Conservation (phyloP, 2,329 filamentous ascomycete genomes). For the Fusarium sp. region DNA sequence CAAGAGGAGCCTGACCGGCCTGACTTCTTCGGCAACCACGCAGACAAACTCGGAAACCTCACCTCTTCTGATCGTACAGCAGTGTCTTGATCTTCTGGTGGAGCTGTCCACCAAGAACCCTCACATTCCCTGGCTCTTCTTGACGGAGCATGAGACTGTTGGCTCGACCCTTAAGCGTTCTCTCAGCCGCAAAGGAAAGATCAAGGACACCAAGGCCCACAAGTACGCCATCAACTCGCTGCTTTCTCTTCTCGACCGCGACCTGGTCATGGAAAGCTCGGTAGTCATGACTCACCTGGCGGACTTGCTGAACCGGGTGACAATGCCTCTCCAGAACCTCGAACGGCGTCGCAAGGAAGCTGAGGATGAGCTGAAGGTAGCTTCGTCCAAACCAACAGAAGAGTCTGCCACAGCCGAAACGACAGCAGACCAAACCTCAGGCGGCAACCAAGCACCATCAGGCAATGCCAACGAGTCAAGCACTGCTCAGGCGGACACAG, state of each 20-base stretch:
- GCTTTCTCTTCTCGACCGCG: slow-evolving; percentile 88
- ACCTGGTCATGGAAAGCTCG: slow-evolving; percentile 96
- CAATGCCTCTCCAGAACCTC: slow-evolving; percentile 82
- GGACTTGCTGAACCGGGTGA: slow-evolving; percentile 87
- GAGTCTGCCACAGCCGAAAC: slow-evolving; percentile 44
- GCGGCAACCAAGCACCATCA: slow-evolving; percentile 48
- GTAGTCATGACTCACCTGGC: slow-evolving; percentile 95
- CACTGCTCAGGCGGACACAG: slow-evolving; percentile 41
- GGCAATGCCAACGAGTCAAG: slow-evolving; percentile 24
- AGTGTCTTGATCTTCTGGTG: slow-evolving; percentile 87
- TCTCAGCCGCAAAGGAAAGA: slow-evolving; percentile 85
- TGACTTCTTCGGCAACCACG: slow-evolving; percentile 54
- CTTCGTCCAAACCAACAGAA: slow-evolving; percentile 49
- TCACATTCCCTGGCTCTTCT: slow-evolving; percentile 89
- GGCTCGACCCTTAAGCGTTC: slow-evolving; percentile 80
- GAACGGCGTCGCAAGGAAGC: slow-evolving; percentile 85
- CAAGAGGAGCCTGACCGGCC: slow-evolving; percentile 78
- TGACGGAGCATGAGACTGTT: slow-evolving; percentile 89
- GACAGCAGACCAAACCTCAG: slow-evolving; percentile 31
- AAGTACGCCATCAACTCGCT: slow-evolving; percentile 94
- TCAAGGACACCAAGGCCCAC: slow-evolving; percentile 82
- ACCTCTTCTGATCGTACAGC: slow-evolving; percentile 93
- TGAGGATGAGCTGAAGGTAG: slow-evolving; percentile 62
- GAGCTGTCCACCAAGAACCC: slow-evolving; percentile 86
- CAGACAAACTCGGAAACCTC: slow-evolving; percentile 86